Percentiles rank a stretch among this genome's conserved stretches.
phyloP scores from a whole-genome alignment of 192 early-diverging fungal species.

The Coemansia interrupta region DNA sequence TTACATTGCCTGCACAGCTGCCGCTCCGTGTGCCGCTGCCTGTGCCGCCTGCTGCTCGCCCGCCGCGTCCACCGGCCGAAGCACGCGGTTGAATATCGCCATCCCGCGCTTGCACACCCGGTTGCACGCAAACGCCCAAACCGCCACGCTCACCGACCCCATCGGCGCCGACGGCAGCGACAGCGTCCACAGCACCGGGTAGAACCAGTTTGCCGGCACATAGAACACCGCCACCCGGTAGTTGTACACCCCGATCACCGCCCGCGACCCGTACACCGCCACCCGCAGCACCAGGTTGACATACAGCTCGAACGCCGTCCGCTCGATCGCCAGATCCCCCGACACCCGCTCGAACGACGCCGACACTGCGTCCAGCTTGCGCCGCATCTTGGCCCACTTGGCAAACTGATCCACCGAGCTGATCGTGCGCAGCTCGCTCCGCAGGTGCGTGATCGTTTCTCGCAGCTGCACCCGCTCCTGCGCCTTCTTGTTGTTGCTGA shows the following conservation, averaged over 20 bases:
- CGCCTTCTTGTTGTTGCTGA: slow-evolving; percentile 36
- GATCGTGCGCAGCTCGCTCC: slow-evolving; percentile 61
- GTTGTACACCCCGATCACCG: slow-evolving; percentile 65
- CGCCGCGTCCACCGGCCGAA: slow-evolving; percentile 11
- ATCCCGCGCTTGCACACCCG: slow-evolving; percentile 54
- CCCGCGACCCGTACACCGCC: slow-evolving; percentile 59
- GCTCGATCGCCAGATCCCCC: slow-evolving; percentile 61
- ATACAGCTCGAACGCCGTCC: slow-evolving; percentile 75
- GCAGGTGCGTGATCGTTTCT: slow-evolving; percentile 59
- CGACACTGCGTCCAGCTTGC: slow-evolving; percentile 70
- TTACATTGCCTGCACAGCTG: no score
- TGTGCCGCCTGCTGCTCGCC: slow-evolving; percentile 1
- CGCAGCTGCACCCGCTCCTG: slow-evolving; percentile 59
- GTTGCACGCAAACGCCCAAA: slow-evolving; percentile 75
- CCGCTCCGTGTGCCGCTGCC: no score
- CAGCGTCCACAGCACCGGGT: slow-evolving; percentile 64
- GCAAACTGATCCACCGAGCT: slow-evolving; percentile 88
- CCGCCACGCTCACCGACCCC: slow-evolving; percentile 72
- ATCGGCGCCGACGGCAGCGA: slow-evolving; percentile 71
- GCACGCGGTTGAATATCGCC: slow-evolving; percentile 23
- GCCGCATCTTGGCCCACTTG: slow-evolving; percentile 83
- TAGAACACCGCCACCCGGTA: slow-evolving; percentile 70
- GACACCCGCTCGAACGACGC: slow-evolving; percentile 64
- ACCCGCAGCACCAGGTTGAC: slow-evolving; percentile 67
- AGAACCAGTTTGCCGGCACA: slow-evolving; percentile 73